phyloP scores from a whole-genome alignment of 345 rosid species.

The Salix udensis region DNA sequence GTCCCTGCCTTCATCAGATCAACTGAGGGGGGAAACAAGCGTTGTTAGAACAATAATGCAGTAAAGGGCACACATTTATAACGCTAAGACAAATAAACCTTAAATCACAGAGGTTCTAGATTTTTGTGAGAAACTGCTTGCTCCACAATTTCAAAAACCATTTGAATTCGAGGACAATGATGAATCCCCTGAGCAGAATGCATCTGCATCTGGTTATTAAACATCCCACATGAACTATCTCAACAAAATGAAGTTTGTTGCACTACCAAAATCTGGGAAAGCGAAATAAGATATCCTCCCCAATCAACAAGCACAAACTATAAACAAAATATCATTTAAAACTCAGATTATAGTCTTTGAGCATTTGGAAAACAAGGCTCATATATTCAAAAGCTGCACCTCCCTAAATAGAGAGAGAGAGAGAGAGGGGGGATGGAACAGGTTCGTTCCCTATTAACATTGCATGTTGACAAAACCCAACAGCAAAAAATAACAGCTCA shows the following conservation, averaged over 20 bases:
- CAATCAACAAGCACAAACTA: not conserved
- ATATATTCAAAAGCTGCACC: not conserved
- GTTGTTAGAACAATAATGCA: not conserved
- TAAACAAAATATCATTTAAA: not conserved
- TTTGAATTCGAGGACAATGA: not conserved
- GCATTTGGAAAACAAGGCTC: not conserved
- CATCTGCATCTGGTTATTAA: not conserved
- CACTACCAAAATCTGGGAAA: no score
- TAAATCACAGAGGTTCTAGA: not conserved
- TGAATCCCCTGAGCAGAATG: not conserved
- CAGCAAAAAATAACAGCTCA: not conserved
- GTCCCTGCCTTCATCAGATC: conserved; percentile 73
- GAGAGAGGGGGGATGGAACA: not conserved
- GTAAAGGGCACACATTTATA: not conserved
- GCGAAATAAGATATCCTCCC: not conserved
- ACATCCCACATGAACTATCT: not conserved
- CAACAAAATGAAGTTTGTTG: no score
- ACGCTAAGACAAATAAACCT: not conserved
- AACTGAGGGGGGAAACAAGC: conserved; percentile 36
- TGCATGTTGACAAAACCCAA: not conserved
- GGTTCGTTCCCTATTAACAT: no score
- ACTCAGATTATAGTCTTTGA: not conserved
- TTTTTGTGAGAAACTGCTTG: not conserved
- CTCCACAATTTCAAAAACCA: not conserved
- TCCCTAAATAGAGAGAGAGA: no score